Percentiles rank a stretch among this genome's conserved stretches.
Evolutionary conservation across 208 protist genomes (phyloP).

Genomic region (Leishmania gerbilli): DNA sequence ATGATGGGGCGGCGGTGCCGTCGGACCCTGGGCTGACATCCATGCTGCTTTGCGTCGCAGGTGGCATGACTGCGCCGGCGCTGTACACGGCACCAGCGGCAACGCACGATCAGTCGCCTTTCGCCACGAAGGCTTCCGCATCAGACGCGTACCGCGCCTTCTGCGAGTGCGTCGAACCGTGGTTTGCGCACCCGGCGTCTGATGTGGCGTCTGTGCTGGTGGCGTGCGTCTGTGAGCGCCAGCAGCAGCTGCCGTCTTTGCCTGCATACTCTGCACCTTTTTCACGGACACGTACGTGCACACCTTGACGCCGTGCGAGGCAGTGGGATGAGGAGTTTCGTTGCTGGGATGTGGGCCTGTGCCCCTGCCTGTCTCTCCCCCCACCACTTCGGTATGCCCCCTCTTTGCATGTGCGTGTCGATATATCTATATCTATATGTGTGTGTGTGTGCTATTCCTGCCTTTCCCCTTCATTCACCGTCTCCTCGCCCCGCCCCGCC

Average conservation of each 20-base stretch:
- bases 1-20: neutral
- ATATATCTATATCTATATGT: neutral
- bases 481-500: neutral
- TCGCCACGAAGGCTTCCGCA: neutral
- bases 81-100: neutral
- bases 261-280: neutral
- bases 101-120: neutral
- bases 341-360: neutral
- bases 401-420: neutral
- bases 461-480: neutral
- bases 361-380: too few species aligned
- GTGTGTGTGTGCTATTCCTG: neutral
- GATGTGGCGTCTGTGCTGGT: constrained; percentile 9
- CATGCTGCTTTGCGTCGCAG: constrained; percentile 25
- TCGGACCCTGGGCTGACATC: constrained; percentile 10
- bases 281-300: neutral
- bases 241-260: neutral
- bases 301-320: neutral
- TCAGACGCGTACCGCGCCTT: constrained; percentile 15
- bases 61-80: constrained; percentile 14
- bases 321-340: neutral
- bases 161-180: constrained; percentile 21
- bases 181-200: constrained; percentile 11
- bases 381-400: neutral
- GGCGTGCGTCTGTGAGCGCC: constrained; percentile 10